Conservation (phyloP, 352 stramenopile genomes). For the Vaucheria bursata region DNA sequence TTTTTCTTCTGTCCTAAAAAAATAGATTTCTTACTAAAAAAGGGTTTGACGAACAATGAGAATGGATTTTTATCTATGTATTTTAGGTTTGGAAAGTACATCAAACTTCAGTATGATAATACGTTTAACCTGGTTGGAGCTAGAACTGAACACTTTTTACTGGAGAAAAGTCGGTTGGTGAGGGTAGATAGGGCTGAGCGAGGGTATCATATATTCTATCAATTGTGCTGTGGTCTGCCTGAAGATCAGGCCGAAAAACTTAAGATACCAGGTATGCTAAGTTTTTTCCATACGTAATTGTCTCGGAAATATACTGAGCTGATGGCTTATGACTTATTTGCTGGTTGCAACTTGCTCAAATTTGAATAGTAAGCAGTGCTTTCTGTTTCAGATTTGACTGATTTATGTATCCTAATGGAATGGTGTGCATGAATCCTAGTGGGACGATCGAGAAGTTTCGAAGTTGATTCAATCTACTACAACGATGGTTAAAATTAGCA, state of each 20-base stretch:
- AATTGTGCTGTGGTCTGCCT: slow-evolving; percentile 59
- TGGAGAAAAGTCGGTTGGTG: slow-evolving; percentile 79
- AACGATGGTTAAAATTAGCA: too few relatives aligned
- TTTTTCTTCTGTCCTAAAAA: not conserved
- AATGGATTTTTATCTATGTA: too few relatives aligned
- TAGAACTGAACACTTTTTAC: slow-evolving; percentile 79
- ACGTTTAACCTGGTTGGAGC: slow-evolving; percentile 64
- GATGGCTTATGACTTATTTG: too few relatives aligned
- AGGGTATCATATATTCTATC: slow-evolving; percentile 91
- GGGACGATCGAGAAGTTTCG: too few relatives aligned
- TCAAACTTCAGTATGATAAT: slow-evolving; percentile 56
- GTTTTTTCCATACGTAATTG: too few relatives aligned
- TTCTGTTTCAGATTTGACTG: too few relatives aligned
- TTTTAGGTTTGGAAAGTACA: slow-evolving; percentile 54
- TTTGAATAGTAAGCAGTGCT: too few relatives aligned
- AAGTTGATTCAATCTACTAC: too few relatives aligned
- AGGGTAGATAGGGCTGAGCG: slow-evolving; percentile 71
- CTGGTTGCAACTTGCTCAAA: too few relatives aligned
- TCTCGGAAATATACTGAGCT: too few relatives aligned
- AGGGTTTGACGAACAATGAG: not conserved
- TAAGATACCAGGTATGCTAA: not conserved
- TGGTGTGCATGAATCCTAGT: too few relatives aligned
- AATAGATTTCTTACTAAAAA: not conserved
- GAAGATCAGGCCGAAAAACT: slow-evolving; percentile 3
- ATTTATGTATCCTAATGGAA: too few relatives aligned